These are phyloP conservation scores for Colletotrichum liaoningense DNA, from an alignment of 2,329 filamentous ascomycete genomes.

Conservation along the genomic window DNA sequence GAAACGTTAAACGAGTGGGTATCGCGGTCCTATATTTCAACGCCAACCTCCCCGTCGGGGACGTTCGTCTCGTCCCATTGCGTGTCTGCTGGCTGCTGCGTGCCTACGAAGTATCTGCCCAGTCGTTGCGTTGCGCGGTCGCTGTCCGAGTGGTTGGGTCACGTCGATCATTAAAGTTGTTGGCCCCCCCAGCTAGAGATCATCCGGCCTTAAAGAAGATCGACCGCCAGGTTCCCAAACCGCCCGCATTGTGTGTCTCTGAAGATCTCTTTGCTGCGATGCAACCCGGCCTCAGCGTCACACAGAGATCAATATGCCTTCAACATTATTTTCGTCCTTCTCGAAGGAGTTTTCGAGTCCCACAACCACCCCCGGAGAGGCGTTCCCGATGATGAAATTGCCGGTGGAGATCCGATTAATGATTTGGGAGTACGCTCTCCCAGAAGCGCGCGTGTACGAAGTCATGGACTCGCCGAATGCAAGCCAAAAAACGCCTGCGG, in stretches of 20 bases:
- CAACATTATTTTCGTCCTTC: constrained; percentile 19
- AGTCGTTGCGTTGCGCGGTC: constrained; percentile 14
- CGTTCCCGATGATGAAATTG: constrained; percentile 42
- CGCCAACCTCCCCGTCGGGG: constrained; percentile 15
- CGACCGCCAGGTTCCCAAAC: constrained; percentile 21
- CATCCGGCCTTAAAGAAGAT: constrained; percentile 33
- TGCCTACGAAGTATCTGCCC: not conserved
- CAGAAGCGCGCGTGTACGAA: constrained; percentile 58
- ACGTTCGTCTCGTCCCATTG: constrained; percentile 4
- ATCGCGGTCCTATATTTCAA: constrained; percentile 33
- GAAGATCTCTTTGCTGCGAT: constrained; percentile 31
- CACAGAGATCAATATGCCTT: constrained; percentile 29
- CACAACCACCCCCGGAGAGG: not conserved
- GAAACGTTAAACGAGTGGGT: constrained; percentile 33
- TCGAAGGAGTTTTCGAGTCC: not conserved
- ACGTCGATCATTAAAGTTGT: constrained; percentile 19
- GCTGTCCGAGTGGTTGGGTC: constrained; percentile 26
- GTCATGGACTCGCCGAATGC: constrained; percentile 58
- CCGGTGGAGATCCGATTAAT: constrained; percentile 58
- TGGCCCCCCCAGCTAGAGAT: not conserved
- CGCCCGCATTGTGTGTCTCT: constrained; percentile 4
- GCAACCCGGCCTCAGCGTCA: constrained; percentile 26
- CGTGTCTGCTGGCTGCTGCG: not conserved
- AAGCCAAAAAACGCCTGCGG: constrained; percentile 50
- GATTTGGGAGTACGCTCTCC: constrained; percentile 59